Base-by-base conservation (phyloP, 768 basidiomycete genomes). In the Termitomyces sp. region DNA sequence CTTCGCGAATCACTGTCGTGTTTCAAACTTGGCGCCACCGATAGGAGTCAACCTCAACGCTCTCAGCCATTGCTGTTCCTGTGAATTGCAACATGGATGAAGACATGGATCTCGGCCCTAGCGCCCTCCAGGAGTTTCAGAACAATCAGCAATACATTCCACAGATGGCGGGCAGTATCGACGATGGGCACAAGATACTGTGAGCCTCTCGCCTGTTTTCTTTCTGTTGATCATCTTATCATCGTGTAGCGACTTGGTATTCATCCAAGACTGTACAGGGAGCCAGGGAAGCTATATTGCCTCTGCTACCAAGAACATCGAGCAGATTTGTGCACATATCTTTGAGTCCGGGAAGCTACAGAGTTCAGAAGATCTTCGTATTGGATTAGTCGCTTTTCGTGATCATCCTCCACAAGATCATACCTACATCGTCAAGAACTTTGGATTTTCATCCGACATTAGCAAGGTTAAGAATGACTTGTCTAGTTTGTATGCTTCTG, bases 381-480 rank as follows among this genome's bases (percentile, higher is more conserved):
- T 98, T 40, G 97, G 95, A 57, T 82, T 98, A 49, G 80, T 98
- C 62, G 95, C 94, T 41, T 98, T 95, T 75, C 85, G 96, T 59
- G 95, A 98, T 75, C 93, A 98, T 68, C 95, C 95, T 25, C 95
- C 95, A 16, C 95, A 98, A 75, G 95, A 98, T 69, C 92, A 92
- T 66, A 95, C 94, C 54, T 98, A 95, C 69, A 77, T 98, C 60
- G 88, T 87, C 66, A 93, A 90, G 77, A 95, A 90, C 69, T 93
- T 95, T 79, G 92, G 91, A 2, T 98, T 98, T 74, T 90, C 95
- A 23, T 92, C 92, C 11, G 90, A 96, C 68, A 95, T 96, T 63
- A 79, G 82, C 65, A 82, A 90, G 67, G 90, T 98, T 23, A 90
- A 96, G 64, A 85, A 81, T 63, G 83, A 95, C 69, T 78, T 98